Conservation (phyloP, 352 stramenopile genomes). For the Phytophthora hibernalis region DNA sequence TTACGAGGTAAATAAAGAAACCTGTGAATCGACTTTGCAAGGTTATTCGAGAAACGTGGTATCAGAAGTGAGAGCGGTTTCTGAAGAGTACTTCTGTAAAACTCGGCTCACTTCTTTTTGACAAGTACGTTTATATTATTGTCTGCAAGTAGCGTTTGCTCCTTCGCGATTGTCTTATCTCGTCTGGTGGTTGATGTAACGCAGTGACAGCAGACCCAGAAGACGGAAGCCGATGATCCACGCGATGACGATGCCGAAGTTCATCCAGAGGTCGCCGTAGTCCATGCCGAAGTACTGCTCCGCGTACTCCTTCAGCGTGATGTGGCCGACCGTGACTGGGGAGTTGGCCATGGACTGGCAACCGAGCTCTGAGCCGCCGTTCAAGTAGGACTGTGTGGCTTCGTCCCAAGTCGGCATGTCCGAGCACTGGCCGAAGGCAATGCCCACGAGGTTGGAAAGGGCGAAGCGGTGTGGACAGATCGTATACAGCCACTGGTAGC, state of each 20-base stretch:
- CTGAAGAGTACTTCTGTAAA: no score
- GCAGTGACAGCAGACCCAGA: slow-evolving; percentile 40
- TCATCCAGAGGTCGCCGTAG: neutral
- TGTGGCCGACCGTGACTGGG: slow-evolving; percentile 32
- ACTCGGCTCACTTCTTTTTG: neutral
- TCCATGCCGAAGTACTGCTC: neutral
- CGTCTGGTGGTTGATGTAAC: slow-evolving; percentile 54
- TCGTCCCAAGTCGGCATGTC: slow-evolving; percentile 23
- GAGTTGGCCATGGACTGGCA: slow-evolving; percentile 31
- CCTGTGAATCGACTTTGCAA: no score
- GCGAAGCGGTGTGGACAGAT: slow-evolving; percentile 25
- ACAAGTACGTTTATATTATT: slow-evolving; percentile 1
- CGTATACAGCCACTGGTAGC: slow-evolving; percentile 7
- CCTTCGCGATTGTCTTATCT: no score
- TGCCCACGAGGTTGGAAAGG: slow-evolving; percentile 20
- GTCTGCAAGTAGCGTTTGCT: neutral
- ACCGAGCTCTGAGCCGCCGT: slow-evolving; percentile 33
- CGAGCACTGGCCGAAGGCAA: slow-evolving; percentile 26
- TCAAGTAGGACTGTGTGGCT: slow-evolving; percentile 21
- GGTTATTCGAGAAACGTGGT: no score
- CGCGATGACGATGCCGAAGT: slow-evolving; percentile 19
- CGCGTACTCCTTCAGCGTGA: slow-evolving; percentile 13
- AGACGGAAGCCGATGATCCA: slow-evolving; percentile 45
- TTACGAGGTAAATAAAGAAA: no score
- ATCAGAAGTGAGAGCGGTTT: no score